Evolutionary conservation across 1,284 basidiomycete genomes (phyloP), one percentile per base, ranked within the genome.

Genomic region (Moesziomyces antarcticus): DNA sequence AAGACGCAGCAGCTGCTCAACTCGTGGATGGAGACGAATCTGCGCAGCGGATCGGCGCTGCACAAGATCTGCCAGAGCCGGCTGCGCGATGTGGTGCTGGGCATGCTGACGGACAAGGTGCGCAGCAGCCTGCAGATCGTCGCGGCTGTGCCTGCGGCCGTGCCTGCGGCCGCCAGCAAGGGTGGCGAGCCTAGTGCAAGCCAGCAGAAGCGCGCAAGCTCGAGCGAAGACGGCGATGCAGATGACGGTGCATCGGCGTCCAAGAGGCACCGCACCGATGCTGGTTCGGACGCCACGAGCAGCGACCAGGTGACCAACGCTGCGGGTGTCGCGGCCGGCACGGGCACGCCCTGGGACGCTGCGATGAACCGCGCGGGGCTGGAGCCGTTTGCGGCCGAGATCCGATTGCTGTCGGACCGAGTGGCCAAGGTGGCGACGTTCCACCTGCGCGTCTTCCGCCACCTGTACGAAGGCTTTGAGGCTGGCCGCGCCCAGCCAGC

Each of bases 1-100:
- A 42, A 53, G 7, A 75, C 71, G 25, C 69, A 77, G 35, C 65
- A 66, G 22, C 27, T 80, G 50, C 67, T 80, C 49, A 73, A 67
- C 43, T 59, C 77, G 22, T 80, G 78, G 78, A 70, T 80, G 59
- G 69, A 79, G 11, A 73, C 66, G 13, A 80, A 80, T 43, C 40
- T 80, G 43, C 51, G 66, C 20, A 54, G 42, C 14, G 63, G 71
- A 3, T 71, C 77, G 11, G 41, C 75, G 13, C 56, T 80, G 46
- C 67, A 75, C 66, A 77, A 75, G 59, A 62, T 80, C 50, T 78
- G 76, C 47, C 78, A 75, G 48, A 62, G 46, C 8, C 63, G 78
- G 18, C 44, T 80, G 46, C 68, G 63, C 18, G 60, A 70, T 20
- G 65, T 78, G 14, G 56, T 79, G 20, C 41, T 58, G n/a, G 58